phyloP scores from a whole-genome alignment of 106 monocot species.

The Phalaenopsis equestris region DNA sequence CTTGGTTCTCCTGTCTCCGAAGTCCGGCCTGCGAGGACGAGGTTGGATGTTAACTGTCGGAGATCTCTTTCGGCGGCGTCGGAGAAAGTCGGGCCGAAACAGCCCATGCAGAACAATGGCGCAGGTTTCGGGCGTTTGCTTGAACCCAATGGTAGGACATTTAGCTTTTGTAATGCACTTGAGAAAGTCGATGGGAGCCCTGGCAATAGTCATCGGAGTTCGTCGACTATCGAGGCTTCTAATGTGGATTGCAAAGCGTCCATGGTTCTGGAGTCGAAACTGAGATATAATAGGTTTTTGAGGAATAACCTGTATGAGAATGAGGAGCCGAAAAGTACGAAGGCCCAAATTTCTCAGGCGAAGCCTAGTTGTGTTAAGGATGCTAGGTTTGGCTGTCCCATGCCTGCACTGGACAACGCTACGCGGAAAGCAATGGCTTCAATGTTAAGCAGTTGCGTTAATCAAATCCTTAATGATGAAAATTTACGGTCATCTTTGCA shows the following conservation, averaged over 20 bases:
- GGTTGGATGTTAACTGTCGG: not conserved
- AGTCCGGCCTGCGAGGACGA: not conserved
- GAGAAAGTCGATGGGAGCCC: not conserved
- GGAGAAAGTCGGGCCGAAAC: not conserved
- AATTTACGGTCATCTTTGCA: constrained; percentile 28
- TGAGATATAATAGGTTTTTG: not conserved
- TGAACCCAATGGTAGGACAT: not conserved
- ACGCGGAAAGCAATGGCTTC: constrained; percentile 27
- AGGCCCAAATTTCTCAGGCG: not conserved
- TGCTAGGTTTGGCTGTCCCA: not conserved
- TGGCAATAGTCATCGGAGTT: not conserved
- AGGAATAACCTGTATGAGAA: constrained; percentile 9
- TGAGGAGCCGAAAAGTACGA: constrained; percentile 3
- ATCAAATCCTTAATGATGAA: constrained; percentile 27
- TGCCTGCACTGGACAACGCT: constrained; percentile 23
- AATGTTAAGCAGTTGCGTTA: constrained; percentile 27
- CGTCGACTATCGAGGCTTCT: not conserved
- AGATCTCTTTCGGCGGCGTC: not conserved
- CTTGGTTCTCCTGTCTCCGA: not conserved
- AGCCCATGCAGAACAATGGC: not conserved
- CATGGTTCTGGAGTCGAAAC: not conserved
- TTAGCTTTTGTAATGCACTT: not conserved
- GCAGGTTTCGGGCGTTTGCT: not conserved
- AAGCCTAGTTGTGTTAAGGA: constrained; percentile 4
- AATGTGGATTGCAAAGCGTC: not conserved